Percentiles rank a stretch among this genome's conserved stretches.
Evolutionary conservation across 768 basidiomycete genomes (phyloP).

Genomic region (Pleurotus tuber-regium): DNA sequence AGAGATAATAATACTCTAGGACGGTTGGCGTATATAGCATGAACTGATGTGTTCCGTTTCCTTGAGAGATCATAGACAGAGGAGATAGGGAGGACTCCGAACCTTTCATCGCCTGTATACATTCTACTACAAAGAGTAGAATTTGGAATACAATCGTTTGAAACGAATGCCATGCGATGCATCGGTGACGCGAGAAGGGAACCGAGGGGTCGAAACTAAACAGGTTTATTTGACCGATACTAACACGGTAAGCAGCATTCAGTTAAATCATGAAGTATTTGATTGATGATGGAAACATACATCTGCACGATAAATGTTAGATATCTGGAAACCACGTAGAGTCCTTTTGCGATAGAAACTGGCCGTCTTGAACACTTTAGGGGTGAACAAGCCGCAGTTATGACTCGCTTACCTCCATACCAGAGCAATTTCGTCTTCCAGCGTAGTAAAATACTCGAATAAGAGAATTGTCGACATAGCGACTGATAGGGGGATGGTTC

Average conservation of each 20-base stretch:
- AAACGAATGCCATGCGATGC: constrained; percentile 2
- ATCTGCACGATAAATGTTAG: neutral
- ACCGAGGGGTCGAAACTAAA: neutral
- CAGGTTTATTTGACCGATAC: neutral
- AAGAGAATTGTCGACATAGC: neutral
- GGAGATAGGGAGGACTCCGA: neutral
- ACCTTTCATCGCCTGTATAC: constrained; percentile 6
- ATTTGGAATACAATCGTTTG: constrained; percentile 3
- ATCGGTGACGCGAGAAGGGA: neutral
- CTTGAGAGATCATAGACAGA: neutral
- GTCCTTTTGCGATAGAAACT: neutral
- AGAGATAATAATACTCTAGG: neutral
- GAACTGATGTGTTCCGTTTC: neutral
- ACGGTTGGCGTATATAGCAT: neutral
- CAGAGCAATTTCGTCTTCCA: neutral
- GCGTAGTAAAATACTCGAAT: neutral
- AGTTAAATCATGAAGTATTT: neutral
- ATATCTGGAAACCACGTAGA: constrained; percentile 2
- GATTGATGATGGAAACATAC: neutral
- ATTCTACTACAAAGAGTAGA: neutral
- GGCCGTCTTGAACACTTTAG: neutral
- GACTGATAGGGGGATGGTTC: no score
- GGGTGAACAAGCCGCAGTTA: neutral
- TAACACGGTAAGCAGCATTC: neutral
- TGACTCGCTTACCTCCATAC: neutral